Evolutionary conservation across 192 early-diverging fungal species (phyloP).

Genomic region (Podila epigama): DNA sequence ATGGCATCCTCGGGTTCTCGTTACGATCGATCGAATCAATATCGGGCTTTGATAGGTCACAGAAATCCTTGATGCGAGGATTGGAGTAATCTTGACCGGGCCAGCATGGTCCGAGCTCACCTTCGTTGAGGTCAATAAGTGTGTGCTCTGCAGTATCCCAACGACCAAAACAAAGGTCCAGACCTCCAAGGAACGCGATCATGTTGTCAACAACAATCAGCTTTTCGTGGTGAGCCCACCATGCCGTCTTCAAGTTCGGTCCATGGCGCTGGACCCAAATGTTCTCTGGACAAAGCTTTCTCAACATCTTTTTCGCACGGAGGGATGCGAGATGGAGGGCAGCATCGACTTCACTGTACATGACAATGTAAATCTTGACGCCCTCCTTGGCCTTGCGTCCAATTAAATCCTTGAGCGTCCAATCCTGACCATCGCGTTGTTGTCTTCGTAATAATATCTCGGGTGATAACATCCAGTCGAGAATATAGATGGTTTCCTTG

Average conservation of each 20-base stretch:
- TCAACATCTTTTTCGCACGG: conserved; percentile 73
- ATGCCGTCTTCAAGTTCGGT: conserved; percentile 68
- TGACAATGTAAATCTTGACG: conserved; percentile 80
- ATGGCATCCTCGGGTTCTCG: conserved; percentile 77
- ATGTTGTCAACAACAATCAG: conserved; percentile 78
- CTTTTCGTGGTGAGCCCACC: conserved; percentile 90
- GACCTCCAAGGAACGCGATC: conserved; percentile 83
- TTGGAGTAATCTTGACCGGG: conserved; percentile 86
- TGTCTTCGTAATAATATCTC: conserved; percentile 77
- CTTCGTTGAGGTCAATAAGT: conserved; percentile 65
- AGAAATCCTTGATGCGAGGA: conserved; percentile 79
- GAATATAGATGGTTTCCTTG: conserved; percentile 72
- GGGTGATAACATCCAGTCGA: conserved; percentile 81
- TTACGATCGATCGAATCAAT: conserved; percentile 58
- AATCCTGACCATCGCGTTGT: conserved; percentile 67
- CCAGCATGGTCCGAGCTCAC: conserved; percentile 51
- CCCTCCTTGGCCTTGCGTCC: conserved; percentile 84
- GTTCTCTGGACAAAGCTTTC: conserved; percentile 69
- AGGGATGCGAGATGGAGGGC: conserved; percentile 75
- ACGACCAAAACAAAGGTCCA: conserved; percentile 86
- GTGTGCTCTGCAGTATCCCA: conserved; percentile 81
- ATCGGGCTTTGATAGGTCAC: conserved; percentile 60
- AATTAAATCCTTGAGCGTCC: conserved; percentile 75
- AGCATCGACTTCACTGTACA: conserved; percentile 85
- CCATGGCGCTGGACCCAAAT: conserved; percentile 83